phyloP scores from a whole-genome alignment of 1,284 basidiomycete species.

The Ganoderma leucocontextum region DNA sequence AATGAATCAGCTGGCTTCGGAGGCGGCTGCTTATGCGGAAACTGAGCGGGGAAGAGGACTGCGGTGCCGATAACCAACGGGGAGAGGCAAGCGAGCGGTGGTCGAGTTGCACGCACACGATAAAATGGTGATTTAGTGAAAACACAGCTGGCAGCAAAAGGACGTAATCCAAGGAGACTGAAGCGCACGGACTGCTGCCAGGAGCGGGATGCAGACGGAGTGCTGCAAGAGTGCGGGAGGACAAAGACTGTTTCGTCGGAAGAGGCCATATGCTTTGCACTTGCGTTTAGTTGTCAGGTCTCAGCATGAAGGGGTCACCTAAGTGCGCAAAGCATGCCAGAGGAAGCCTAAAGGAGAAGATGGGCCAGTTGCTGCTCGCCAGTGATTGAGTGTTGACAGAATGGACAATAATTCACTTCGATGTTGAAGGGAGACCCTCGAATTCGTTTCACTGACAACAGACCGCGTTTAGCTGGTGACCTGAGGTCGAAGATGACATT shows the following conservation, averaged over 20 bases:
- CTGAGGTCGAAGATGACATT: background rate
- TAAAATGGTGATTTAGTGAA: background rate
- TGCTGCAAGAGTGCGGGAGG: background rate
- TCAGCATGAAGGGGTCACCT: background rate
- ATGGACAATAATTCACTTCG: background rate
- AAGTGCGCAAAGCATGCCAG: background rate
- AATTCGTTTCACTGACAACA: background rate
- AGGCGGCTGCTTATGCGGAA: slow-evolving; percentile 3
- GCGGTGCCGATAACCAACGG: background rate
- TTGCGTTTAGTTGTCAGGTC: background rate
- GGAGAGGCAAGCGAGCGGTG: background rate
- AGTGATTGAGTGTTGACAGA: background rate
- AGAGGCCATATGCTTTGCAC: slow-evolving; percentile 2
- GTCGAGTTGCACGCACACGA: background rate
- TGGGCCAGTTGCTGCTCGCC: background rate
- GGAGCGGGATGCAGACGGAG: background rate
- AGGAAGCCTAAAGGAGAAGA: background rate
- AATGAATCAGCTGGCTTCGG: background rate
- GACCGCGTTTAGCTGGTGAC: background rate
- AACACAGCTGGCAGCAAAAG: background rate
- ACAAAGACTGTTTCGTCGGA: background rate
- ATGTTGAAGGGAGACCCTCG: background rate
- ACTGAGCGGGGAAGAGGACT: background rate
- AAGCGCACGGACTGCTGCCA: background rate
- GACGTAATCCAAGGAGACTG: background rate